A percentile compares a stretch with the other conserved stretches of the same genome.
Conservation (phyloP, 371 early-diverging fungal genomes). For the Hamiltosporidium magnivora region DNA sequence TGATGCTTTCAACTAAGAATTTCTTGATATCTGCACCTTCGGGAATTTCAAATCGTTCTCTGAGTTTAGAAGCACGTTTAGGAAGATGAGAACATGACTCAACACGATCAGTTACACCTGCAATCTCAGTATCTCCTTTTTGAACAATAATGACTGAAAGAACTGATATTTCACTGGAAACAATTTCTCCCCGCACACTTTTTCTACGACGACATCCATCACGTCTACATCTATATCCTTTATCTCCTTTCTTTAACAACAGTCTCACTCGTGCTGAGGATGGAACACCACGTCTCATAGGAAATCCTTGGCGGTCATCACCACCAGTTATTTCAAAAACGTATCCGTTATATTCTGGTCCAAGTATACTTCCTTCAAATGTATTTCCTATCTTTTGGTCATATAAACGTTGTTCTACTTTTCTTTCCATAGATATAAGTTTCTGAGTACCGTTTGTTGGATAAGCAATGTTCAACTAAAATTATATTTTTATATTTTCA, state of each 20-base stretch:
- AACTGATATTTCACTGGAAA: slow-evolving; percentile 79
- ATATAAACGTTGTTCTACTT: slow-evolving; percentile 60
- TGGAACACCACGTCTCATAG: slow-evolving; percentile 74
- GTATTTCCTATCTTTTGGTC: slow-evolving; percentile 91
- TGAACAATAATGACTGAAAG: slow-evolving; percentile 81
- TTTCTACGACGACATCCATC: slow-evolving; percentile 94
- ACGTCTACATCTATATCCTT: slow-evolving; percentile 91
- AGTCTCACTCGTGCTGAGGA: slow-evolving; percentile 79
- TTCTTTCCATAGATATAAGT: not conserved
- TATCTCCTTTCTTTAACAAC: slow-evolving; percentile 81
- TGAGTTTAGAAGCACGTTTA: slow-evolving; percentile 90
- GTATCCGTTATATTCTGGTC: slow-evolving; percentile 94
- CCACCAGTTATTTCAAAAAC: slow-evolving; percentile 95
- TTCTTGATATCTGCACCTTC: slow-evolving; percentile 74
- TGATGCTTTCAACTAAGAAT: not conserved
- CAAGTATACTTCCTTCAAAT: slow-evolving; percentile 80
- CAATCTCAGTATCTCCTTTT: slow-evolving; percentile 81
- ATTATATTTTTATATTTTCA: too few species aligned
- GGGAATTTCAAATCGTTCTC: slow-evolving; percentile 82
- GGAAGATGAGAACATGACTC: slow-evolving; percentile 85
- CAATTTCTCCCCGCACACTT: slow-evolving; percentile 94
- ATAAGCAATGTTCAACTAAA: not conserved
- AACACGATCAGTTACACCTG: slow-evolving; percentile 80
- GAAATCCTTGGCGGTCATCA: slow-evolving; percentile 93
- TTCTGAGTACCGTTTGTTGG: not conserved